Evolutionary conservation across 164 flowering plant species (phyloP).

Genomic region (Piper longum): DNA sequence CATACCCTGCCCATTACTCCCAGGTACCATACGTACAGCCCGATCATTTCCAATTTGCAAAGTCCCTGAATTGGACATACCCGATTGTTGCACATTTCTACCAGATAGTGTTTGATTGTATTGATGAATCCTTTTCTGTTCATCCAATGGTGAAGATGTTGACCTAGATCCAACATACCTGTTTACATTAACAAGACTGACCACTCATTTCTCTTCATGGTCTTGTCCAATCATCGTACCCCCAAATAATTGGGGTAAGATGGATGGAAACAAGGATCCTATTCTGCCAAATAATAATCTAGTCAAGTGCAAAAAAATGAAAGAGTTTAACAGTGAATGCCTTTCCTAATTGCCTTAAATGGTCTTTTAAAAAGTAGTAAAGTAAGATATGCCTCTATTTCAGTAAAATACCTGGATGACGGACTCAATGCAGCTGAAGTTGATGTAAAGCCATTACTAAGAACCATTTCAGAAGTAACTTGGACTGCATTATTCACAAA

Average conservation of each 20-base stretch:
- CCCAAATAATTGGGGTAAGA: not conserved
- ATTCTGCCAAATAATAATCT: no score
- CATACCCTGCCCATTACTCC: constrained; percentile 59
- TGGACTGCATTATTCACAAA: constrained; percentile 40
- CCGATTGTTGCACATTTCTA: constrained; percentile 50
- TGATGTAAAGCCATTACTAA: constrained; percentile 45
- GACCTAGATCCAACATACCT: constrained; percentile 48
- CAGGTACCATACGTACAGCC: constrained; percentile 46
- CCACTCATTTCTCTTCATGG: no score
- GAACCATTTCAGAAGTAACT: constrained; percentile 44
- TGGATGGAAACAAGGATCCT: no score
- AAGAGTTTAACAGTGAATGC: no score
- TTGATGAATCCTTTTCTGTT: constrained; percentile 70
- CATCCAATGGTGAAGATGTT: constrained; percentile 49
- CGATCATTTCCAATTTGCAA: constrained; percentile 41
- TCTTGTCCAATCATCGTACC: not conserved
- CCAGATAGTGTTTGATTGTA: constrained; percentile 50
- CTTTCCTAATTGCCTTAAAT: no score
- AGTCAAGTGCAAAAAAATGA: no score
- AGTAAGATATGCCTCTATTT: not conserved
- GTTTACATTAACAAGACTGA: constrained; percentile 20
- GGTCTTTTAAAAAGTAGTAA: no score
- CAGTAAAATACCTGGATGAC: constrained; percentile 38
- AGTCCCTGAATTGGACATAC: constrained; percentile 38
- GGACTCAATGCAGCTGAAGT: constrained; percentile 35